Percentiles rank a stretch among this genome's conserved stretches.
These are phyloP conservation scores for Prunus padus DNA, from an alignment of 306 rosid genomes.

Conservation along the genomic window DNA sequence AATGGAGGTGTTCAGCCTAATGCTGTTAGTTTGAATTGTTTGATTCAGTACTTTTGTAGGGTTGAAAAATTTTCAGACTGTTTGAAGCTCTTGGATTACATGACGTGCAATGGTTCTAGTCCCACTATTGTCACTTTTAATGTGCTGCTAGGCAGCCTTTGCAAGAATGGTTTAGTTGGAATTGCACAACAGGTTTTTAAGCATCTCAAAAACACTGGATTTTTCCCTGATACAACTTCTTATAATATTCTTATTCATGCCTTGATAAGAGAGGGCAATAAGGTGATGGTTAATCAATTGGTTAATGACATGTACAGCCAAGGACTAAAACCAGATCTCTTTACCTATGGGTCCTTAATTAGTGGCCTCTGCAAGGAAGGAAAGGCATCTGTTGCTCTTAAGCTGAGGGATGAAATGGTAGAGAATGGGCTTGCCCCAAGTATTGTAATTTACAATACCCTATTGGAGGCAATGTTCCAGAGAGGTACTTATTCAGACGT, in stretches of 20 bases:
- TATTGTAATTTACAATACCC: constrained; percentile 29
- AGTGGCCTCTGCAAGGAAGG: constrained; percentile 35
- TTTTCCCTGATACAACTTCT: constrained; percentile 20
- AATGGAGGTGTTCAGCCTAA: constrained; percentile 33
- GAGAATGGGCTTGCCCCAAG: constrained; percentile 32
- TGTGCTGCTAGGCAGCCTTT: constrained; percentile 35
- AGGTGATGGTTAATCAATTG: constrained; percentile 12
- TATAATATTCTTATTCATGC: constrained; percentile 40
- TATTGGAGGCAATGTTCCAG: constrained; percentile 28
- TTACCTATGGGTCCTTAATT: constrained; percentile 28
- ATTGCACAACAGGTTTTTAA: constrained; percentile 27
- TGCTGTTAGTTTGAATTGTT: constrained; percentile 36
- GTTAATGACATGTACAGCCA: constrained; percentile 33
- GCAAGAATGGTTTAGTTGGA: constrained; percentile 33
- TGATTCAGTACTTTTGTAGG: constrained; percentile 38
- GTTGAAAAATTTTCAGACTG: constrained; percentile 34
- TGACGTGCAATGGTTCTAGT: constrained; percentile 25
- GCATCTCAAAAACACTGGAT: constrained; percentile 19
- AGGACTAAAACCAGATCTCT: constrained; percentile 31
- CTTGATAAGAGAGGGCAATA: constrained; percentile 24
- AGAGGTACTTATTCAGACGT: constrained; percentile 17
- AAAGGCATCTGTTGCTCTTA: constrained; percentile 29
- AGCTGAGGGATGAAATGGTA: constrained; percentile 26
- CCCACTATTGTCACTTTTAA: constrained; percentile 32
- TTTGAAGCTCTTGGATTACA: constrained; percentile 33